Percentiles rank a stretch among this genome's conserved stretches.
phyloP scores from a whole-genome alignment of 495 filamentous ascomycete genomes.

The Penicillium paxilli region DNA sequence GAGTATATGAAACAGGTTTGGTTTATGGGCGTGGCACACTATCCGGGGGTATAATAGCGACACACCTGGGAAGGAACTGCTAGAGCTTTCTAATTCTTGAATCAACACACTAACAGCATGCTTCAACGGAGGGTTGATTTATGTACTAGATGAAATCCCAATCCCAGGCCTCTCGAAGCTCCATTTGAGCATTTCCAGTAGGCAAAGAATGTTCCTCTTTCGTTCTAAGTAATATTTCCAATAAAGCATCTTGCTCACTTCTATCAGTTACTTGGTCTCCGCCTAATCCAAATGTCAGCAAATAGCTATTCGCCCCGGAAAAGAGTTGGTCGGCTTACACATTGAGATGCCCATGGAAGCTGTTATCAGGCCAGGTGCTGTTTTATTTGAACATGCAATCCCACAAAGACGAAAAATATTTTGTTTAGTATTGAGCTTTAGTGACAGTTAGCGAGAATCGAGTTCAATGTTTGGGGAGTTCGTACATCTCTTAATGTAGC shows the following conservation, averaged over 20 bases:
- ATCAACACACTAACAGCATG: too few species aligned
- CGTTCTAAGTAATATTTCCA: constrained; percentile 1
- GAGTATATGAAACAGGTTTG: too few species aligned
- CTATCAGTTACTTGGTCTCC: neutral
- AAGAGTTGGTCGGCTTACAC: neutral
- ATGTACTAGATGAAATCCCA: neutral
- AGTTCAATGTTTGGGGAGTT: neutral
- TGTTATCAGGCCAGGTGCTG: constrained; percentile 1
- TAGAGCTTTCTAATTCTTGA: too few species aligned
- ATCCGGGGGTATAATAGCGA: too few species aligned
- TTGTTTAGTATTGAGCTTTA: neutral
- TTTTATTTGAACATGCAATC: constrained; percentile 2
- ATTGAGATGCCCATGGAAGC: constrained; percentile 1
- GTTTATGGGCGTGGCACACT: too few species aligned
- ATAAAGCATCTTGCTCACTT: constrained; percentile 1
- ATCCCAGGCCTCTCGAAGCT: neutral
- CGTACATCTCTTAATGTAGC: neutral
- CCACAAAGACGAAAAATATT: constrained; percentile 1
- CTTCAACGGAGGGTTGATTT: too few species aligned
- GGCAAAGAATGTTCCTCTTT: neutral
- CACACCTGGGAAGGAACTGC: too few species aligned
- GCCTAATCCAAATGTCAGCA: neutral
- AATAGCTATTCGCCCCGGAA: neutral
- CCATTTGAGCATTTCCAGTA: neutral
- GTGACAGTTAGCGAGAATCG: neutral